Evolutionary conservation across 2,329 filamentous ascomycete genomes (phyloP).

Genomic region (Fusarium nanum): DNA sequence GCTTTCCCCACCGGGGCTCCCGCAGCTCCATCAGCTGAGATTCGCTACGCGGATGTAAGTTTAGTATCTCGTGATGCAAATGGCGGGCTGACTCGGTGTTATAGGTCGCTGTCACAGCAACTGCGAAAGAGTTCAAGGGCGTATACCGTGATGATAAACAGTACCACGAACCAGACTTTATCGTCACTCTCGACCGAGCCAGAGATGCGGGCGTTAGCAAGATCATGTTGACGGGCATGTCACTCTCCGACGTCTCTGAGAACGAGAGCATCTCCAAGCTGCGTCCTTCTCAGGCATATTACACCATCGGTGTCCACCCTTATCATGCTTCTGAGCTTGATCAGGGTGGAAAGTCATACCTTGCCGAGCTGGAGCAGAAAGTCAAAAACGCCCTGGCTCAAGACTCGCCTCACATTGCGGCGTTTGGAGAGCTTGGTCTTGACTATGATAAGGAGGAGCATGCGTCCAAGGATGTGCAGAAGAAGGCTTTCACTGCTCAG

Average conservation of each 20-base stretch:
- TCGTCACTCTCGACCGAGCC: slow-evolving; percentile 56
- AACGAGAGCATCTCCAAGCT: slow-evolving; percentile 48
- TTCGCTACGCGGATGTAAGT: slow-evolving; percentile 45
- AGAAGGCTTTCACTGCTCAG: slow-evolving; percentile 41
- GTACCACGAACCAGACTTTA: slow-evolving; percentile 60
- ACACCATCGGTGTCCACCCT: slow-evolving; percentile 63
- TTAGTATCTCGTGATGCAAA: background rate
- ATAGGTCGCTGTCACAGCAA: slow-evolving; percentile 54
- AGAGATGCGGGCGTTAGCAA: slow-evolving; percentile 56
- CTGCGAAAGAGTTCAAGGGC: slow-evolving; percentile 60
- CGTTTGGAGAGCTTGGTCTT: slow-evolving; percentile 62
- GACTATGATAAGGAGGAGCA: slow-evolving; percentile 61
- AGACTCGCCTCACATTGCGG: slow-evolving; percentile 51
- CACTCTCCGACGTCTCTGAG: slow-evolving; percentile 45
- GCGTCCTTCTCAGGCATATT: slow-evolving; percentile 51
- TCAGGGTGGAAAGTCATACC: slow-evolving; percentile 41
- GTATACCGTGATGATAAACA: slow-evolving; percentile 61
- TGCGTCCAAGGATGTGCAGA: slow-evolving; percentile 52
- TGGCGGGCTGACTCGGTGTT: slow-evolving; percentile 1
- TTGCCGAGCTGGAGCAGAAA: slow-evolving; percentile 39
- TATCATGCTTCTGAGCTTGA: slow-evolving; percentile 61
- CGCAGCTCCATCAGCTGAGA: slow-evolving; percentile 30
- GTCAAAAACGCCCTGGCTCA: slow-evolving; percentile 44
- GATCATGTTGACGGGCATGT: slow-evolving; percentile 57
- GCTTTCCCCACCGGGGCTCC: slow-evolving; percentile 41